Evolutionary conservation across 2,329 filamentous ascomycete species (phyloP).

Genomic region (Trichoderma brevicompactum): DNA sequence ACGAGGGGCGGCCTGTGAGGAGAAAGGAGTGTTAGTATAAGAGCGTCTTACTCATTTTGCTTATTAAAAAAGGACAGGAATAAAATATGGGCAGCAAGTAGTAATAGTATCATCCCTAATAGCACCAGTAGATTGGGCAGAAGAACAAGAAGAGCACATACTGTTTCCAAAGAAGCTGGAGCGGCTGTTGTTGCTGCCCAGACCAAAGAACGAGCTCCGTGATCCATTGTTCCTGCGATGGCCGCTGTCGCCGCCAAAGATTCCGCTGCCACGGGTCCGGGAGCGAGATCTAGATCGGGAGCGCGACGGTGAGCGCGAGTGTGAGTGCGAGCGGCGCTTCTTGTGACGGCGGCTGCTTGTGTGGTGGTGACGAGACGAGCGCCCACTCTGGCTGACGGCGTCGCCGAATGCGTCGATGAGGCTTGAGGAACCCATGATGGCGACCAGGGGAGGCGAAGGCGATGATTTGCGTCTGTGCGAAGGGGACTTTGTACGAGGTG

Average conservation of each 20-base stretch:
- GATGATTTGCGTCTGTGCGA: neutral
- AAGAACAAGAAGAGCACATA: constrained; percentile 35
- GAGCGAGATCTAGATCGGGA: constrained; percentile 43
- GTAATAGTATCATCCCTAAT: neutral
- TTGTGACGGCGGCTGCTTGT: constrained; percentile 35
- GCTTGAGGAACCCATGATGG: constrained; percentile 56
- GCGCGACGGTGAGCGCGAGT: constrained; percentile 46
- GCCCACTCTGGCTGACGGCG: constrained; percentile 39
- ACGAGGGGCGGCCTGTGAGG: constrained; percentile 56
- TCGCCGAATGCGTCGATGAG: constrained; percentile 44
- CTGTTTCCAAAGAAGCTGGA: constrained; percentile 53
- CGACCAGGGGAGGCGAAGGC: neutral
- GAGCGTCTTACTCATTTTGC: too few relatives aligned
- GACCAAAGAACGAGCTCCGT: constrained; percentile 53
- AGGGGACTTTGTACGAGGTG: neutral
- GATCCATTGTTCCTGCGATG: constrained; percentile 48
- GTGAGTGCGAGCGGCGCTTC: constrained; percentile 44
- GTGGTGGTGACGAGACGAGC: constrained; percentile 37
- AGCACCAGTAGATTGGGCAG: neutral
- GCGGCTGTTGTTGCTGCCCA: constrained; percentile 50
- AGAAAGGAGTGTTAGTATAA: neutral
- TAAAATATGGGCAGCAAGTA: neutral
- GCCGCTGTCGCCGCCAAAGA: constrained; percentile 42
- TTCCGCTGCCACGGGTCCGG: constrained; percentile 40
- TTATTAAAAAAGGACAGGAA: neutral